Base-by-base conservation (phyloP, 73 alveolate genomes). In the Paramecium caudatum region DNA sequence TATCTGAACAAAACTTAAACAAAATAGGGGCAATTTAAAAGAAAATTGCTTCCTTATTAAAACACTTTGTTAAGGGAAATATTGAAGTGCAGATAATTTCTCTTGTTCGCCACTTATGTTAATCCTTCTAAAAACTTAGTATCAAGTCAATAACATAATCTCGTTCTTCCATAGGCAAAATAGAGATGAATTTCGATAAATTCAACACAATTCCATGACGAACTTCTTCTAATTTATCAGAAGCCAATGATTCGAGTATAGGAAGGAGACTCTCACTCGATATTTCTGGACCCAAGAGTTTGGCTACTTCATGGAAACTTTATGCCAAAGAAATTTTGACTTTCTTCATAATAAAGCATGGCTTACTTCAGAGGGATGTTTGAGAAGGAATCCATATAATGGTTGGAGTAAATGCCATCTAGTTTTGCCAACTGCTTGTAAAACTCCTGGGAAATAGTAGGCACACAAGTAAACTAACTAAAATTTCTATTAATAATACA, bases 241-340 rank as follows among this genome's bases (percentile, higher is more conserved):
- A 81, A 12, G 82, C 65, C 30, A 92, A 65, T 62, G 46, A 16
- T 33, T 94, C 90, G 8, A 90, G 39, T 4, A 94, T 68, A 34
- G 81, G 61, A 6, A 92, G 74, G 3, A 94, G 74, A 36, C 70
- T 65, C 19, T 50, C 48, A 32, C 83, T 91, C 1, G 96, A 70
- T 33, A 39, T 47, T 62, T 92, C 91, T 13, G 87, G 82, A n/a
- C 96, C 97, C n/a, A 94, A 65, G 4, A 92, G 33, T 55, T 90
- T 92, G 9, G 95, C 97, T 3, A 94, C 88, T 55, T 92, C 96
- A 63, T 94, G 97, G 19, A 94, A 32, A 23, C 96, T 80, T 46
- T 91, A 80, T 2, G 95, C 94, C 19, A 94, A 63, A 10, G 96
- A 82, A 7, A 63, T 91, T 82, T 90, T 92, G 5, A 91, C 93